Evolutionary conservation across 768 basidiomycete species (phyloP).

Genomic region (Auricularia heimuer): DNA sequence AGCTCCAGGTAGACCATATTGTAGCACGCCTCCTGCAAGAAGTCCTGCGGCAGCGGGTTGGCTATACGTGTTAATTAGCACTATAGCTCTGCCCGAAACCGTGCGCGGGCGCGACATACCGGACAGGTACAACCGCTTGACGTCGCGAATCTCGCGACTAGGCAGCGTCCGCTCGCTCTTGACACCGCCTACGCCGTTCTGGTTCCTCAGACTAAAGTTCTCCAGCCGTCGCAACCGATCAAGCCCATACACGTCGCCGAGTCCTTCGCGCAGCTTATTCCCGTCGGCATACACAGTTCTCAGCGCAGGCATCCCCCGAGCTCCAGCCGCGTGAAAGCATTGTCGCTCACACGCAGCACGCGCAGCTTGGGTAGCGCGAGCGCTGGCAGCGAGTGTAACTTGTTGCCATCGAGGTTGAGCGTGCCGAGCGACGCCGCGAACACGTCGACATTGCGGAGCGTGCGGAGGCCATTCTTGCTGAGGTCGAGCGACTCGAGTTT

Average conservation of each 20-base stretch:
- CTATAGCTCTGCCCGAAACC: conserved; percentile 3
- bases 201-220: conserved; percentile 86
- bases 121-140: conserved; percentile 90
- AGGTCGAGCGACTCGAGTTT: conserved; percentile 74
- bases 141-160: conserved; percentile 63
- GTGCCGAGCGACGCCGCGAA: conserved; percentile 49
- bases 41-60: conserved; percentile 35
- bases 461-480: conserved; percentile 60
- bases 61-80: conserved; percentile 37
- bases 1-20: conserved; percentile 88
- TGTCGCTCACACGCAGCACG: conserved; percentile 78
- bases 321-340: conserved; percentile 61
- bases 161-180: conserved; percentile 16
- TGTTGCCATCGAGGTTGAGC: conserved; percentile 77
- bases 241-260: conserved; percentile 31
- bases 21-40: conserved; percentile 63
- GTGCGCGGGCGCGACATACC: conserved; percentile 41
- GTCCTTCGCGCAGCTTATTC: conserved; percentile 36
- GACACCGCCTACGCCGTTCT: conserved; percentile 37
- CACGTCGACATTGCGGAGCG: conserved; percentile 49
- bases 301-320: conserved; percentile 51
- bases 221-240: conserved; percentile 57
- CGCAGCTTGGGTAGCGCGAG: conserved; percentile 54
- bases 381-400: conserved; percentile 40
- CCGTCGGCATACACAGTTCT: conserved; percentile 91